Percentiles rank a stretch among this genome's conserved stretches.
These are phyloP conservation scores for Ceratobasidium sp. DNA, from an alignment of 1,284 basidiomycete genomes.

Conservation along the genomic window DNA sequence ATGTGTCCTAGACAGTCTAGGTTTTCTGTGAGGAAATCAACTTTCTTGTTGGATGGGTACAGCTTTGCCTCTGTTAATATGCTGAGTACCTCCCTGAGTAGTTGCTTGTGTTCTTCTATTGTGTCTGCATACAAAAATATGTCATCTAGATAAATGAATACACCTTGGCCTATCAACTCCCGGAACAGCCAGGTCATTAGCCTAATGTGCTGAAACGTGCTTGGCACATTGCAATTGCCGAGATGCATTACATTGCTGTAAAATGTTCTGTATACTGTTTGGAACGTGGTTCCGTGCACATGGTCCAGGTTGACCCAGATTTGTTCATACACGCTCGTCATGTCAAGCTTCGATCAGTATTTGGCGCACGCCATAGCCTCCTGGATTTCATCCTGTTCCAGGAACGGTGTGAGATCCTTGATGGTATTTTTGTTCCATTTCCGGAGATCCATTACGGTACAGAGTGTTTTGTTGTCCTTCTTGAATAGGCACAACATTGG, in stretches of 20 bases:
- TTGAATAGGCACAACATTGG: slow-evolving; percentile 59
- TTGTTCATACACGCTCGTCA: slow-evolving; percentile 58
- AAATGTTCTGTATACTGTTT: slow-evolving; percentile 53
- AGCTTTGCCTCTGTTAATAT: slow-evolving; percentile 53
- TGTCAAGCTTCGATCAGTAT: slow-evolving; percentile 55
- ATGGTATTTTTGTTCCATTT: slow-evolving; percentile 59
- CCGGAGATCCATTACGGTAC: slow-evolving; percentile 59
- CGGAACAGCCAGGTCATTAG: slow-evolving; percentile 57
- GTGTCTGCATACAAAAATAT: slow-evolving; percentile 56
- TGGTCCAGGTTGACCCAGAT: slow-evolving; percentile 56
- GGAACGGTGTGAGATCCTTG: slow-evolving; percentile 58
- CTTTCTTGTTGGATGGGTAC: slow-evolving; percentile 54
- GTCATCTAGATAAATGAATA: slow-evolving; percentile 49
- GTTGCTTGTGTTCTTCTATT: slow-evolving; percentile 56
- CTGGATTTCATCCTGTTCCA: slow-evolving; percentile 56
- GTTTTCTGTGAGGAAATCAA: slow-evolving; percentile 53
- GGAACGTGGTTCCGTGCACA: slow-evolving; percentile 51
- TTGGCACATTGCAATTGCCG: slow-evolving; percentile 56
- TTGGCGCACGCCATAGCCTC: slow-evolving; percentile 49
- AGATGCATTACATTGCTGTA: slow-evolving; percentile 54
- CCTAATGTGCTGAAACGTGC: too few species aligned
- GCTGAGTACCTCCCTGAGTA: slow-evolving; percentile 55
- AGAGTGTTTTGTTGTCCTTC: slow-evolving; percentile 48
- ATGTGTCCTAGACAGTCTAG: slow-evolving; percentile 54
- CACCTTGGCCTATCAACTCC: slow-evolving; percentile 51